Conservation (phyloP, 306 rosid genomes). For the Herpetospermum pedunculosum region DNA sequence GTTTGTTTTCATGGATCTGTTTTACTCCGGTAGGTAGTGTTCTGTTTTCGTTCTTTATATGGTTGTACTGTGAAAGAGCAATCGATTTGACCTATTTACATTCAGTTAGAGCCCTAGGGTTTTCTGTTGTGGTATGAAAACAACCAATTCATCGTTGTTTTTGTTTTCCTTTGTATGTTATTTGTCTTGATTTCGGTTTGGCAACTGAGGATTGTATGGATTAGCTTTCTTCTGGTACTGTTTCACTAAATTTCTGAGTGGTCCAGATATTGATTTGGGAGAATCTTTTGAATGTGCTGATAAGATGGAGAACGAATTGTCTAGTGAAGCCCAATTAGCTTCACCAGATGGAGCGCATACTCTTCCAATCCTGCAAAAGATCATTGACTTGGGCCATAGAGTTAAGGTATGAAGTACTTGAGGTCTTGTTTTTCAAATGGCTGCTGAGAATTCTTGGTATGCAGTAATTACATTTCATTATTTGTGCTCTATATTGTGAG, state of each 20-base stretch:
- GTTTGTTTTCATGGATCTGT: not conserved
- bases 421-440: not conserved
- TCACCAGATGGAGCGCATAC: constrained; percentile 49
- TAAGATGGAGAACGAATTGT: constrained; percentile 24
- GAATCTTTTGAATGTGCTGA: constrained; percentile 24
- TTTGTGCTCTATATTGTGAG: not conserved
- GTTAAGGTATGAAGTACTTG: constrained; percentile 39
- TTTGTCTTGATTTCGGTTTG: not conserved
- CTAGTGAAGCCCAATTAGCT: constrained; percentile 39
- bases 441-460: not conserved
- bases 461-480: not conserved
- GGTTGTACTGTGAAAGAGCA: not conserved
- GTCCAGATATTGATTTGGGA: constrained; percentile 22
- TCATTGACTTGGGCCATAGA: constrained; percentile 43
- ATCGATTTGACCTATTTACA: not conserved
- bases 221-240: not conserved
- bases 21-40: not conserved
- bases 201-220: not conserved
- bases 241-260: constrained; percentile 6
- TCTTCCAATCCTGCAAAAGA: constrained; percentile 71
- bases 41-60: constrained; percentile 6
- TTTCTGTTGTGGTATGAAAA: not conserved
- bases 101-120: constrained; percentile 11
- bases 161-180: not conserved
- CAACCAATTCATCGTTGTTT: not conserved